phyloP scores from a whole-genome alignment of 257 asterid genomes.

The Capsicum chinense region DNA sequence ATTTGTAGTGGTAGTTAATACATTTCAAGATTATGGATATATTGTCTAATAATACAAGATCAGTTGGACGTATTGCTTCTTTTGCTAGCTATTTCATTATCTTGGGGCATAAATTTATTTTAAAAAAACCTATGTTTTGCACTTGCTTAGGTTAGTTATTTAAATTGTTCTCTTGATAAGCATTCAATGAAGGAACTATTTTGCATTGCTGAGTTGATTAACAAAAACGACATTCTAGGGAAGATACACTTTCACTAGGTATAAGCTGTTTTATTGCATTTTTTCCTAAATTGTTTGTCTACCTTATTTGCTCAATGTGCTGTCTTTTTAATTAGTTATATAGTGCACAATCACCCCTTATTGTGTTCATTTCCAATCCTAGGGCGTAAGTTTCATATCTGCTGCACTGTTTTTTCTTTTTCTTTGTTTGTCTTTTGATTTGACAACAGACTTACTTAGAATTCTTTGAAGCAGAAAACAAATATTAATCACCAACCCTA shows the following conservation, averaged over 20 bases:
- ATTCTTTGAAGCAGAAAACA: no score
- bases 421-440: no score
- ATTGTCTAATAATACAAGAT: slow-evolving; percentile 5
- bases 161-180: slow-evolving; percentile 15
- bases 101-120: neutral
- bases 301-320: neutral
- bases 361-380: neutral
- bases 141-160: neutral
- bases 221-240: neutral
- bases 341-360: no score
- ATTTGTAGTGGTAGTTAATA: neutral
- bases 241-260: neutral
- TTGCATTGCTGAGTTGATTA: slow-evolving; percentile 1
- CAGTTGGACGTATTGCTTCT: neutral
- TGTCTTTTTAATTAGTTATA: neutral
- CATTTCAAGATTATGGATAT: slow-evolving; percentile 8
- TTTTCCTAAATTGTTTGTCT: neutral
- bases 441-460: no score
- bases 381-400: neutral
- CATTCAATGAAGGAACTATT: slow-evolving; percentile 18
- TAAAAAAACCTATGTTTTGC: neutral
- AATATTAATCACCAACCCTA: no score
- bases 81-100: slow-evolving; percentile 12
- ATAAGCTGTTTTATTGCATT: neutral
- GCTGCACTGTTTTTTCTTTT: no score